Evolutionary conservation across 495 filamentous ascomycete genomes (phyloP), one percentile per base, ranked within the genome.

Genomic region (Mytilinidion resinicola): DNA sequence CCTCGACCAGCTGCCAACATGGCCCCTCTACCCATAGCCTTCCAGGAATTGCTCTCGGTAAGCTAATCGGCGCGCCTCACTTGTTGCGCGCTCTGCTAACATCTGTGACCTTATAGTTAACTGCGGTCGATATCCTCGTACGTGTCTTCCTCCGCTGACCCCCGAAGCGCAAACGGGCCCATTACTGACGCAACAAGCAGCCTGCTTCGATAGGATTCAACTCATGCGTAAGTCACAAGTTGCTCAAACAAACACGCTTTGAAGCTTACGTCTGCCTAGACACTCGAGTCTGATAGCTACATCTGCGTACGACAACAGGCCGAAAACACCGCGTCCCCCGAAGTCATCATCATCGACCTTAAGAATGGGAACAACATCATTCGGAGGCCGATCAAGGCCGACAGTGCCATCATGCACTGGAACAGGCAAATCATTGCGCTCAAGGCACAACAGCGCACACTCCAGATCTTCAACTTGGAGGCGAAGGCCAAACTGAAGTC

Each of bases 391-490:
- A 99, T 99, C 79, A 97, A 96, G 77, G 95, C 93, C 64, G 93
- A 99, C 78, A 96, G 91, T 83, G 95, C 93, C 60, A 96, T 99
- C 70, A 96, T 99, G 93, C 93, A 99, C 82, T 96, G 91, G 89
- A 82, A 78, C 64, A 85, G 86, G 70, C 89, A 93, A 71, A 91
- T 97, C 73, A 97, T 99, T 70, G 93, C 95, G 44, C 82, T 99
- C 58, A 92, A 91, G 73, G 95, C 93, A 35, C 89, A 95, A 68
- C 81, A 82, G 50, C 82, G 91, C 58, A 97, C 95, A 57, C 83
- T 99, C 39, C 93, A 99, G 76, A 96, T 99, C 66, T 99, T 99
- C 76, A 91, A 99, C 73, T 80, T 99, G 52, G 81, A 80, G 48
- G 81, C 82, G 54, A 96, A 96, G 75, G 78, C 84, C 66, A 97